phyloP scores from a whole-genome alignment of 768 basidiomycete species.

The Rhizopogon vesiculosus region DNA sequence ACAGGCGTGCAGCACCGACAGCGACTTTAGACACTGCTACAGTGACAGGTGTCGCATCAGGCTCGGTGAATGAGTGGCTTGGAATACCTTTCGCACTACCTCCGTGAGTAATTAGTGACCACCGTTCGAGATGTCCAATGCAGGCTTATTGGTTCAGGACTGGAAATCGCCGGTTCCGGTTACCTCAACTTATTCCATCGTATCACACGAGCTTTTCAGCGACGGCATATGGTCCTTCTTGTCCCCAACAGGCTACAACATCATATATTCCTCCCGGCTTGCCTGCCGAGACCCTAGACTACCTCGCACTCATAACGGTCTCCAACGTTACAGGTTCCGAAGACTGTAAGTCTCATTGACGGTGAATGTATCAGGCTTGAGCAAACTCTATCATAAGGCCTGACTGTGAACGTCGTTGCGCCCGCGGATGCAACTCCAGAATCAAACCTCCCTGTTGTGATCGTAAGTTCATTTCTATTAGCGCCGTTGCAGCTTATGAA shows the following conservation, averaged over 20 bases:
- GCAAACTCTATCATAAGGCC: slow-evolving; percentile 22
- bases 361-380: neutral
- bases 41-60: slow-evolving; percentile 22
- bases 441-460: slow-evolving; percentile 49
- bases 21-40: slow-evolving; percentile 25
- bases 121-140: neutral
- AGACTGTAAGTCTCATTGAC: slow-evolving; percentile 36
- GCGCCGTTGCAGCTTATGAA: neutral
- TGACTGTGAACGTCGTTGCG: slow-evolving; percentile 50
- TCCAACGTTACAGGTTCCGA: slow-evolving; percentile 32
- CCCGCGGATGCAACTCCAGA: slow-evolving; percentile 35
- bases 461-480: slow-evolving; percentile 30
- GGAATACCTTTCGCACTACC: slow-evolving; percentile 39
- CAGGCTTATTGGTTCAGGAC: slow-evolving; percentile 13
- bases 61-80: slow-evolving; percentile 25
- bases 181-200: slow-evolving; percentile 22
- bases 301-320: slow-evolving; percentile 23
- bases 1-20: slow-evolving; percentile 8
- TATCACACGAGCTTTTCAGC: slow-evolving; percentile 31
- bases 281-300: slow-evolving; percentile 12
- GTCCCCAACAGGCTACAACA: slow-evolving; percentile 29
- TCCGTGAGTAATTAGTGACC: slow-evolving; percentile 23
- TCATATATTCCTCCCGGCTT: slow-evolving; percentile 11
- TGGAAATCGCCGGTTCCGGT: slow-evolving; percentile 31
- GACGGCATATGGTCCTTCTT: slow-evolving; percentile 31